These are phyloP conservation scores for Microglena sp. DNA, from an alignment of 139 green algal genomes.

Conservation along the genomic window DNA sequence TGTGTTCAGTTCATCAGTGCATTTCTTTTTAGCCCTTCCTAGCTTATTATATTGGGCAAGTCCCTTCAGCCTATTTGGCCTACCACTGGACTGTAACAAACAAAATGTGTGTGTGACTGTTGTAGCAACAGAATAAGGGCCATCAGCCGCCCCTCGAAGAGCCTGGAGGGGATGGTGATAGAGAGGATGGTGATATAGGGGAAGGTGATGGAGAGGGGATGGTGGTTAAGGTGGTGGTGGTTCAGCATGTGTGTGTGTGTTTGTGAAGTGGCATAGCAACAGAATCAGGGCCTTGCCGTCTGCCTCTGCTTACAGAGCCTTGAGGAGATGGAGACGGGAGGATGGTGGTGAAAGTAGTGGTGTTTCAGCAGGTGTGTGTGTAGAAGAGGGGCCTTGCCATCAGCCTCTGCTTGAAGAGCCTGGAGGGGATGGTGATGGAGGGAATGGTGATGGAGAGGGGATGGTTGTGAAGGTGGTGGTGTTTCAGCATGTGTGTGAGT, in stretches of 20 bases:
- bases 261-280: slow-evolving; percentile 24
- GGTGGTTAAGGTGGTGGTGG: no score
- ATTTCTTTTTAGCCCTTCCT: no score
- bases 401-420: slow-evolving; percentile 51
- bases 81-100: no score
- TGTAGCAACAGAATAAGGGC: slow-evolving; percentile 76
- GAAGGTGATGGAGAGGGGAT: no score
- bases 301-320: slow-evolving; percentile 53
- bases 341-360: no score
- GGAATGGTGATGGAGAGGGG: no score
- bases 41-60: no score
- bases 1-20: no score
- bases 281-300: slow-evolving; percentile 73
- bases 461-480: no score
- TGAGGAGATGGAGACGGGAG: no score
- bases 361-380: no score
- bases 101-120: neutral
- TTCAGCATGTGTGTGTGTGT: neutral
- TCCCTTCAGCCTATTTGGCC: neutral
- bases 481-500: neutral
- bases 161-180: slow-evolving; percentile 23
- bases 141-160: slow-evolving; percentile 55
- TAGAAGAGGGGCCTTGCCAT: slow-evolving; percentile 77
- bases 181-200: no score
- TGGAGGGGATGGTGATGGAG: slow-evolving; percentile 21